A percentile compares a stretch with the other conserved stretches of the same genome.
These are phyloP conservation scores for Huntiella moniliformis DNA, from an alignment of 2,329 filamentous ascomycete genomes.

Conservation along the genomic window DNA sequence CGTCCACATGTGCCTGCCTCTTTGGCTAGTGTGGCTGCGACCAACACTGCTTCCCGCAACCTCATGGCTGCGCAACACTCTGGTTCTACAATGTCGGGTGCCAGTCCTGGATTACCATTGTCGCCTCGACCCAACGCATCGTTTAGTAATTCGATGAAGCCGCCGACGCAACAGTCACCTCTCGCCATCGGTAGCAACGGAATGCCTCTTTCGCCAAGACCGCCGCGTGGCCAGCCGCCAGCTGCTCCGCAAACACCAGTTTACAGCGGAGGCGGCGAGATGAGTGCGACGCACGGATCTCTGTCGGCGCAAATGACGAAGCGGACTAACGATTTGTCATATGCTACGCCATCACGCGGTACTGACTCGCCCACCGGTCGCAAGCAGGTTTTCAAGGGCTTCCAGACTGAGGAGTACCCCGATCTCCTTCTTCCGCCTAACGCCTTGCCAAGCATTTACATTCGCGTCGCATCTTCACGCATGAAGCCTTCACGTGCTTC, in stretches of 20 bases:
- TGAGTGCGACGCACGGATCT: not conserved
- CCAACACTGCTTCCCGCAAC: constrained; percentile 12
- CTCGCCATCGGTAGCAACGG: constrained; percentile 30
- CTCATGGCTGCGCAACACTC: constrained; percentile 14
- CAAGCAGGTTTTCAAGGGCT: constrained; percentile 49
- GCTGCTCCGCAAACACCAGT: constrained; percentile 47
- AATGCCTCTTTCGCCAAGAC: constrained; percentile 48
- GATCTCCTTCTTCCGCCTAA: constrained; percentile 74
- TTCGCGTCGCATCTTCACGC: constrained; percentile 83
- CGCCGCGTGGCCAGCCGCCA: constrained; percentile 53
- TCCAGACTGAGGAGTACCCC: constrained; percentile 73
- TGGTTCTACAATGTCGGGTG: constrained; percentile 17
- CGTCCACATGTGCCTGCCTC: constrained; percentile 27
- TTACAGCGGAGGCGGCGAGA: not conserved
- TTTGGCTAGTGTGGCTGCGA: constrained; percentile 32
- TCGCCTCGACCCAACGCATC: constrained; percentile 34
- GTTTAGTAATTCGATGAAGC: no score
- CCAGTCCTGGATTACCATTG: constrained; percentile 40
- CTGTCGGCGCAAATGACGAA: constrained; percentile 19
- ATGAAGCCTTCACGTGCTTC: constrained; percentile 82
- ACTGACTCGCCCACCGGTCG: constrained; percentile 24
- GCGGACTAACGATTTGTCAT: constrained; percentile 1
- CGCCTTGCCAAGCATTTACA: constrained; percentile 65
- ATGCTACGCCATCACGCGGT: constrained; percentile 7
- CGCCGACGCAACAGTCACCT: constrained; percentile 30